These are phyloP conservation scores for Pseudogymnoascus sp. DNA, from an alignment of 2,329 filamentous ascomycete species.

Conservation along the genomic window DNA sequence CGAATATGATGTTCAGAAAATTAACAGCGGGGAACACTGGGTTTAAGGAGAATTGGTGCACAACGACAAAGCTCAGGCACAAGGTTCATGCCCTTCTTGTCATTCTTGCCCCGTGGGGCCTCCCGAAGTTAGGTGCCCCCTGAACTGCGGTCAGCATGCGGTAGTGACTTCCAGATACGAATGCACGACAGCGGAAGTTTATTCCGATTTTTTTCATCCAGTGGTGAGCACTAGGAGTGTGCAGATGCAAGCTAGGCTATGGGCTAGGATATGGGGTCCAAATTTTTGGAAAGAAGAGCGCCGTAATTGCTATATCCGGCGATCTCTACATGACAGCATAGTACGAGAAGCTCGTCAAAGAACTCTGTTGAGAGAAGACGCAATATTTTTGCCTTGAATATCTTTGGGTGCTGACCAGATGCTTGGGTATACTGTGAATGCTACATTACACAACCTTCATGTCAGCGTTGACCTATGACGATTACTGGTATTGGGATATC, in stretches of 20 bases:
- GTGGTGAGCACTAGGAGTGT: background rate
- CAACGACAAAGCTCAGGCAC: background rate
- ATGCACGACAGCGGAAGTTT: background rate
- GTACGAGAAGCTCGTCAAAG: background rate
- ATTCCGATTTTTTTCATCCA: background rate
- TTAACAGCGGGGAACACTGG: background rate
- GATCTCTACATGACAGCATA: background rate
- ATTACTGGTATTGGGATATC: background rate
- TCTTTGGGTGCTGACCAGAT: background rate
- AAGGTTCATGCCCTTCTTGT: background rate
- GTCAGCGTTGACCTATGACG: background rate
- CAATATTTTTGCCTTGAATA: background rate
- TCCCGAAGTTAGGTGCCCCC: background rate
- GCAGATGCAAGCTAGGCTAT: background rate
- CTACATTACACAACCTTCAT: background rate
- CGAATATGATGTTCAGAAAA: background rate
- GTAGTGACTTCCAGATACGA: background rate
- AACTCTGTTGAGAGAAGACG: background rate
- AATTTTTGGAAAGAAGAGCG: background rate
- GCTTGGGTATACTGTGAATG: background rate
- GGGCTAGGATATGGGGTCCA: background rate
- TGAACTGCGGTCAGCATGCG: background rate
- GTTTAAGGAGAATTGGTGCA: background rate
- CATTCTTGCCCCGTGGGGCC: background rate
- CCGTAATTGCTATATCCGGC: background rate